These are phyloP conservation scores for Sporisorium graminicola DNA, from an alignment of 1,284 basidiomycete genomes.

Conservation along the genomic window DNA sequence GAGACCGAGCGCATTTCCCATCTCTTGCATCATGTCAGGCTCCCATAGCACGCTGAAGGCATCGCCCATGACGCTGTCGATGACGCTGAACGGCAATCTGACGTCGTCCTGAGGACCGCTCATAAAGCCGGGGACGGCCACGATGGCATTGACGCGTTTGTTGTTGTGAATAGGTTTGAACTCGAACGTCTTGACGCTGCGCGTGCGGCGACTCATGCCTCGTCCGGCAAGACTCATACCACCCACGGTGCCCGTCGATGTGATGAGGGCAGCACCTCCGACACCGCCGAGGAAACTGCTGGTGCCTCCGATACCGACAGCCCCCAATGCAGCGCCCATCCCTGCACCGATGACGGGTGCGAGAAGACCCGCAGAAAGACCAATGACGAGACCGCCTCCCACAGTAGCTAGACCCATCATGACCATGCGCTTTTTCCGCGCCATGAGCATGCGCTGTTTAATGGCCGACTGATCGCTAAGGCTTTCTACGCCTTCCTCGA, in stretches of 20 bases:
- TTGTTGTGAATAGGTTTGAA: slow-evolving; percentile 69
- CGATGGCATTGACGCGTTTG: slow-evolving; percentile 68
- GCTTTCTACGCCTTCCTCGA: slow-evolving; percentile 65
- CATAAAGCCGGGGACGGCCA: slow-evolving; percentile 67
- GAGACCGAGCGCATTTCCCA: slow-evolving; percentile 68
- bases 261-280: slow-evolving; percentile 68
- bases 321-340: slow-evolving; percentile 66
- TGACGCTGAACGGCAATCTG: slow-evolving; percentile 67
- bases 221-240: slow-evolving; percentile 65
- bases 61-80: slow-evolving; percentile 69
- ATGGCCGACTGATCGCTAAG: slow-evolving; percentile 59
- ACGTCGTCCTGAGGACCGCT: slow-evolving; percentile 65
- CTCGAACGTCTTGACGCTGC: slow-evolving; percentile 68
- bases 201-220: slow-evolving; percentile 66
- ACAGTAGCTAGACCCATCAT: slow-evolving; percentile 69
- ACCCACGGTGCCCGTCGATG: slow-evolving; percentile 65
- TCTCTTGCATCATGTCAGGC: slow-evolving; percentile 70
- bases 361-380: slow-evolving; percentile 65
- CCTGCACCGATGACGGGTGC: slow-evolving; percentile 68
- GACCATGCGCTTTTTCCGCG: slow-evolving; percentile 60
- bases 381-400: slow-evolving; percentile 68
- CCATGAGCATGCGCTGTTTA: slow-evolving; percentile 50
- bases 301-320: slow-evolving; percentile 68
- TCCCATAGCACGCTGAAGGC: slow-evolving; percentile 68
- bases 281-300: slow-evolving; percentile 66